Evolutionary conservation across 805 yeast genomes (phyloP).

Genomic region (Cyberlindnera misumaiensis): DNA sequence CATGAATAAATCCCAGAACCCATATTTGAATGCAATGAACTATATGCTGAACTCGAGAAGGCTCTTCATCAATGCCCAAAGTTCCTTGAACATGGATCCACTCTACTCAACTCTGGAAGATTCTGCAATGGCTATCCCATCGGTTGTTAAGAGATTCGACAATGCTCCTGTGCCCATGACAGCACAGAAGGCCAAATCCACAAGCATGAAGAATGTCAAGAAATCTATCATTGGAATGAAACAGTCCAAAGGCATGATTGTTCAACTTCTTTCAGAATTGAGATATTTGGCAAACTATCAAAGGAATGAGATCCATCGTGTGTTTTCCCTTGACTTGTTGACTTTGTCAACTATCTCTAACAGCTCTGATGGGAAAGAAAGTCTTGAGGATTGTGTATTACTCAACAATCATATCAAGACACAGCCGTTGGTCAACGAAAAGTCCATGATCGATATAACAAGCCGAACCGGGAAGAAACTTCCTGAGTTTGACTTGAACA

Average conservation of each 20-base stretch:
- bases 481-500: conserved; percentile 14
- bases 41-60: conserved; percentile 26
- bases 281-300: conserved; percentile 22
- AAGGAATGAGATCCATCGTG: conserved; percentile 20
- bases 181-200: conserved; percentile 13
- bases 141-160: conserved; percentile 16
- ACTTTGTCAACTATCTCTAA: conserved; percentile 23
- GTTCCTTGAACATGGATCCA: conserved; percentile 36
- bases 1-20: conserved; percentile 11
- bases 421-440: conserved; percentile 23
- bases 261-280: conserved; percentile 14
- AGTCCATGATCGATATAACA: conserved; percentile 15
- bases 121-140: conserved; percentile 42
- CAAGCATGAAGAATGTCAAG: conserved; percentile 18
- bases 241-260: conserved; percentile 17
- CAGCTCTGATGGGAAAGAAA: conserved; percentile 10
- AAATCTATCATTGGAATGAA: conserved; percentile 17
- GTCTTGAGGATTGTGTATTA: conserved; percentile 16
- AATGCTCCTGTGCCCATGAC: conserved; percentile 1
- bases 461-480: conserved; percentile 7
- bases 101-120: conserved; percentile 42
- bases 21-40: conserved; percentile 20
- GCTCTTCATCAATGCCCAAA: conserved; percentile 26
- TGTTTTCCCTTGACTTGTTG: conserved; percentile 17
- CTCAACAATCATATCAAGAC: conserved; percentile 24